Conservation (phyloP, 768 basidiomycete genomes). For the Kwoniella bestiolae region DNA sequence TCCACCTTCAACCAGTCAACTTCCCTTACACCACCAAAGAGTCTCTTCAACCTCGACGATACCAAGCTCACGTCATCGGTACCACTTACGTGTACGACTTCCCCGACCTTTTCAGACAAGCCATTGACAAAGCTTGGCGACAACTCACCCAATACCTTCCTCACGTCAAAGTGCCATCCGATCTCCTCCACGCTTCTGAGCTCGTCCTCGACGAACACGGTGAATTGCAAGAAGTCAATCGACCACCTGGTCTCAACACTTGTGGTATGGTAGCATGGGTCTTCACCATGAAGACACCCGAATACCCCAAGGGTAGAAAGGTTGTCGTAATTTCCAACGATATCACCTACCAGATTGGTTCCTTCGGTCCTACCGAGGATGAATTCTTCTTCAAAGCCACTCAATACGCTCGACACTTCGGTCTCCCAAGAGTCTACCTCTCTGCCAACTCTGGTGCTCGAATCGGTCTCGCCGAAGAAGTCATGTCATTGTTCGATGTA, state of each 20-base stretch:
- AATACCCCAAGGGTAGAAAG: constrained; percentile 84
- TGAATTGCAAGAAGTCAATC: constrained; percentile 83
- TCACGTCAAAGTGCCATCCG: constrained; percentile 73
- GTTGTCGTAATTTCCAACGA: constrained; percentile 94
- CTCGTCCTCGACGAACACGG: constrained; percentile 93
- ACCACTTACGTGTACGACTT: constrained; percentile 99
- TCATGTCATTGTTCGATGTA: constrained; percentile 80
- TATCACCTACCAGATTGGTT: constrained; percentile 98
- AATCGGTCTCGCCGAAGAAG: constrained; percentile 92
- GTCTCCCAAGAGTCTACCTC: constrained; percentile 93
- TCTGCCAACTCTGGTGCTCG: constrained; percentile 99
- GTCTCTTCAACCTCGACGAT: constrained; percentile 96
- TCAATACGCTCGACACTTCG: constrained; percentile 83
- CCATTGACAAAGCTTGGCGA: constrained; percentile 89
- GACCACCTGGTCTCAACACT: constrained; percentile 89
- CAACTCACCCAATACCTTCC: constrained; percentile 66
- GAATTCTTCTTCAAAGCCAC: constrained; percentile 95
- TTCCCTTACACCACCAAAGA: constrained; percentile 95
- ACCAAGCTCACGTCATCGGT: constrained; percentile 96
- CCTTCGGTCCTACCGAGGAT: constrained; percentile 94
- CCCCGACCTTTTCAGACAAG: constrained; percentile 98
- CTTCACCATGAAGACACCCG: constrained; percentile 87
- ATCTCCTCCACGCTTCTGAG: constrained; percentile 80
- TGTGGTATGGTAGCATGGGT: constrained; percentile 99
- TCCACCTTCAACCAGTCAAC: constrained; percentile 93